Conservation (phyloP, 805 yeast genomes). For the Millerozyma acaciae region DNA sequence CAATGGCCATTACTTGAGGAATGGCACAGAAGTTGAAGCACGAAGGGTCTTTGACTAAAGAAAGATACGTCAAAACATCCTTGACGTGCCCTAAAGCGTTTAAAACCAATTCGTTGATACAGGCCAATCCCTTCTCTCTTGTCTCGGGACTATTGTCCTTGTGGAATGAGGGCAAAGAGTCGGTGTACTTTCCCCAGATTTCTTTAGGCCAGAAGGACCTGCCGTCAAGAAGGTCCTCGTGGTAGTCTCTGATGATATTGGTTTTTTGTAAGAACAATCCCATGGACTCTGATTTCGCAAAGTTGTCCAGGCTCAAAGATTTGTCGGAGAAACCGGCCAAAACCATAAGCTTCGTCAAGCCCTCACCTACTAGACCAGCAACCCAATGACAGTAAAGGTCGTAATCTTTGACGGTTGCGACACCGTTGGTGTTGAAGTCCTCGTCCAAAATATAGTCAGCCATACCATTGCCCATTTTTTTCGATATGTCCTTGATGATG, state of each 20-base stretch:
- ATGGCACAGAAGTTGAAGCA: slow-evolving; percentile 90
- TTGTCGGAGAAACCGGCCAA: slow-evolving; percentile 67
- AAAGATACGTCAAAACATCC: slow-evolving; percentile 71
- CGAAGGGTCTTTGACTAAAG: slow-evolving; percentile 75
- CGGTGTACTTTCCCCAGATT: slow-evolving; percentile 82
- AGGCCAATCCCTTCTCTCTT: slow-evolving; percentile 59
- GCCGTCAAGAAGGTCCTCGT: slow-evolving; percentile 87
- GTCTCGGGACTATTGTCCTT: slow-evolving; percentile 33
- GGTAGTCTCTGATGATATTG: slow-evolving; percentile 91
- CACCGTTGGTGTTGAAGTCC: slow-evolving; percentile 74
- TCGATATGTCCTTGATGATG: slow-evolving; percentile 71
- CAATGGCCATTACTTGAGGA: slow-evolving; percentile 99
- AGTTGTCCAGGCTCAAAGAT: slow-evolving; percentile 44
- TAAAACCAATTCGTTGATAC: slow-evolving; percentile 77
- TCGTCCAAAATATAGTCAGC: slow-evolving; percentile 84
- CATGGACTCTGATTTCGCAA: slow-evolving; percentile 74
- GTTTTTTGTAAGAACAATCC: slow-evolving; percentile 94
- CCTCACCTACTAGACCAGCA: slow-evolving; percentile 97
- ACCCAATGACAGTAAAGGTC: slow-evolving; percentile 94
- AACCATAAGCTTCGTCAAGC: slow-evolving; percentile 78
- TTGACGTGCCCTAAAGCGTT: slow-evolving; percentile 75
- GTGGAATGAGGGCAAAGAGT: slow-evolving; percentile 55
- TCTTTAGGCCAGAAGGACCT: slow-evolving; percentile 96
- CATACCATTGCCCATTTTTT: slow-evolving; percentile 96
- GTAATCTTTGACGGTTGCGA: slow-evolving; percentile 73